Conservation (phyloP, 140 eudicot species). For the Stevia rebaudiana region DNA sequence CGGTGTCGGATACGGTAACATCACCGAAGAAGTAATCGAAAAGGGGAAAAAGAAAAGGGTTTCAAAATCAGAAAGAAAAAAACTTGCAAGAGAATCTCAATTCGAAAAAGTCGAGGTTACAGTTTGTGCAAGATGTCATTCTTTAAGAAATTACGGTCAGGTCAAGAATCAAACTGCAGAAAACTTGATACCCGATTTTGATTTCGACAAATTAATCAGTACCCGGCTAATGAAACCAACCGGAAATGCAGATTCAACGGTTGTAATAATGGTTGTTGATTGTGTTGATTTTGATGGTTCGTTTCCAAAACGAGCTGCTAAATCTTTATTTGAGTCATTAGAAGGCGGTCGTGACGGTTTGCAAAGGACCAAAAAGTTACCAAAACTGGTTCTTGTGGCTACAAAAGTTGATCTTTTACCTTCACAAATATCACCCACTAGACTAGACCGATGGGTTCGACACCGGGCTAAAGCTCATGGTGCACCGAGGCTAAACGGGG, state of each 20-base stretch:
- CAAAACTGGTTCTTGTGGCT: conserved; percentile 85
- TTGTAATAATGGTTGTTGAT: conserved; percentile 93
- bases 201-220: conserved; percentile 68
- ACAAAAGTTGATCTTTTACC: conserved; percentile 94
- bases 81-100: conserved; percentile 58
- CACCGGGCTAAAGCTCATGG: conserved; percentile 88
- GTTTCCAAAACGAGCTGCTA: conserved; percentile 87
- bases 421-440: conserved; percentile 86
- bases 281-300: conserved; percentile 98
- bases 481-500: conserved; percentile 86
- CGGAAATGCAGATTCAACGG: conserved; percentile 74
- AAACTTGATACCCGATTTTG: conserved; percentile 90
- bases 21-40: conserved; percentile 62
- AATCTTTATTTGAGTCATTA: conserved; percentile 66
- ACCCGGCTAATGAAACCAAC: conserved; percentile 83
- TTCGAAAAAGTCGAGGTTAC: conserved; percentile 66
- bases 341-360: conserved; percentile 44
- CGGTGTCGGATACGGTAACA: conserved; percentile 80
- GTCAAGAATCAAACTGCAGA: conserved; percentile 87
- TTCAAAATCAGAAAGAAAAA: conserved; percentile 77
- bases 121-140: conserved; percentile 94
- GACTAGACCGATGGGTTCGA: conserved; percentile 91
- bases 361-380: conserved; percentile 53
- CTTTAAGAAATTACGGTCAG: conserved; percentile 81
- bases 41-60: conserved; percentile 50